Base-by-base conservation (phyloP, 257 asterid species). In the Solanum virginianum region DNA sequence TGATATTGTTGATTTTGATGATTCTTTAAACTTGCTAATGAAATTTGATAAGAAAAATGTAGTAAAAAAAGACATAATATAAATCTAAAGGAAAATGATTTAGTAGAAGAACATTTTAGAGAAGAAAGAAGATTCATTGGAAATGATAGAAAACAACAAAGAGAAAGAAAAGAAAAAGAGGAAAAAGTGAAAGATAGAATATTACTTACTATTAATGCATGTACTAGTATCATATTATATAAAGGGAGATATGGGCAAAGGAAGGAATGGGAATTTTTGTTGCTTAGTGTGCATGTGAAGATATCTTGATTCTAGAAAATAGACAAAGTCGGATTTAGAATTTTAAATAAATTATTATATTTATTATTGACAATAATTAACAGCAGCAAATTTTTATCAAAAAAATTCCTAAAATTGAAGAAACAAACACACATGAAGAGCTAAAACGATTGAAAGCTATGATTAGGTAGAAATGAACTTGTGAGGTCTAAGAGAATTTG, bases 221-320 rank as follows among this genome's bases (percentile, higher is more conserved):
- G 69, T 79, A 18, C 41, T 97, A 95, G 86, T 18, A 47, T 5
- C 29, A 22, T 59, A 51, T 53, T 65, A 18, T 80, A 47, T 20
- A 60, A 56, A 71, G 51, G 81, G 55, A 26, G 10, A 20, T 4
- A 68, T 22, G 47, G 69, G 51, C 45, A 59, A 26, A 39, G 59
- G n/a, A 45, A 56, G 69, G 81, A 66, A 51, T 29, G 57, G 85
- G 59, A 81, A 18, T 57, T 89, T 77, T 81, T 87, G 86, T 87
- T 59, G 89, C 86, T 93, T 96, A 89, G 53, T 60, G 83, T 87
- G 91, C 94, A 93, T 94, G 94, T 91, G 95, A 91, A 85, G 86
- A 83, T 49, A 88, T 49, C 85, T 75, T 62, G 24, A 26, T 49
- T 87, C 90, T 18, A 16, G 3, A 7, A 85, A 87, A 77, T 56